Evolutionary conservation across 1,284 basidiomycete genomes (phyloP), one percentile per base, ranked within the genome.

Genomic region (Inonotus hispidus): DNA sequence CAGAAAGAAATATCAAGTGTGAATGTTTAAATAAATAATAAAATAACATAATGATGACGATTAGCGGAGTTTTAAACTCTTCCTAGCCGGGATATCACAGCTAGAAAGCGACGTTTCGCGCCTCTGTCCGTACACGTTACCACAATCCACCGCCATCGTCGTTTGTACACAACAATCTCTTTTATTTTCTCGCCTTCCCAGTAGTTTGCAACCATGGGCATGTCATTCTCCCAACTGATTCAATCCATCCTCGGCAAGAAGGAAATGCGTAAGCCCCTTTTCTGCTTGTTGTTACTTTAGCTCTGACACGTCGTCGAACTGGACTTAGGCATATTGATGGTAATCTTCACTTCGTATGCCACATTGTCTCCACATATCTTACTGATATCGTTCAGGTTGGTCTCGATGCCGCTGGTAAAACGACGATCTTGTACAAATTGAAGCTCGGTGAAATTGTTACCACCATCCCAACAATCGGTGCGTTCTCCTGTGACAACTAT

Each of bases 361-460:
- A 59, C 60, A 6, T 43, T 23, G 32, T n/a, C n/a, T 56, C 32
- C 59, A n/a, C 68, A n/a, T 16, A 55, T 29, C 58, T 37, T 23
- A 45, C 41, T 21, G 16, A 3, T 3, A 16, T 19, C 19, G 8
- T 16, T 6, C 49, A 90, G 88, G 89, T 99, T 71, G 93, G 94
- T 75, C 90, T 99, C 69, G 95, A 98, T 74, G 95, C 95, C 69
- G 95, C 95, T 68, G 95, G 95, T 79, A 95, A 96, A 80, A 96
- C 93, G 66, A 98, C 97, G 72, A 99, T 98, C 71, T 82, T 99
- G 69, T 98, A 98, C 84, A 98, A 98, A 83, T 83, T 92, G 68
- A 98, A 99, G 82, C 87, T 98, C 60, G 95, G 95, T 75, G 96
- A 98, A 81, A 98, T 96, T 76, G 96, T 99, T 73, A 98, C 96